These are phyloP conservation scores for Lachnellula suecica DNA, from an alignment of 2,329 filamentous ascomycete genomes.

Conservation along the genomic window DNA sequence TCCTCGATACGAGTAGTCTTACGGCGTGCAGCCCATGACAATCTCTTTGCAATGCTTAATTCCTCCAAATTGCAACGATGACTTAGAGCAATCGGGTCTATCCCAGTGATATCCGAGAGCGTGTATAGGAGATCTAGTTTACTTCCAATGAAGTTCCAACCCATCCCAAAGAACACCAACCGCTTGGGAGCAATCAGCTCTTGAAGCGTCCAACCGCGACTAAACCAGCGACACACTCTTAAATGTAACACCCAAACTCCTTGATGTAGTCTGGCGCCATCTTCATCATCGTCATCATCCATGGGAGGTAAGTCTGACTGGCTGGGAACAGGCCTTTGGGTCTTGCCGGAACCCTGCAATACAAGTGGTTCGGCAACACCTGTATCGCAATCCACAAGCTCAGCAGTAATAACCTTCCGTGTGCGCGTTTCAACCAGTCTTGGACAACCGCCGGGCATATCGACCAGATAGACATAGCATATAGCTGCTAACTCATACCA, in stretches of 20 bases:
- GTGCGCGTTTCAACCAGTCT: background rate
- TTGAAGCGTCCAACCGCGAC: background rate
- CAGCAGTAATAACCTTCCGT: background rate
- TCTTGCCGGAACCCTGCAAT: slow-evolving; percentile 8
- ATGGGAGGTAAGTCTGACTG: slow-evolving; percentile 3
- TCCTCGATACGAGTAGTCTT: slow-evolving; percentile 38
- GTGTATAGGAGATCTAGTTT: slow-evolving; percentile 3
- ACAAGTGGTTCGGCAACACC: slow-evolving; percentile 5
- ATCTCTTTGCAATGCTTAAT: slow-evolving; percentile 33
- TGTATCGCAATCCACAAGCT: background rate
- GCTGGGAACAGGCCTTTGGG: slow-evolving; percentile 3
- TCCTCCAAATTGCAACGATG: background rate
- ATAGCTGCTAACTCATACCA: slow-evolving; percentile 18
- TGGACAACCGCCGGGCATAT: slow-evolving; percentile 3
- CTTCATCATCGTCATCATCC: background rate
- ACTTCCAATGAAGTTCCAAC: slow-evolving; percentile 1
- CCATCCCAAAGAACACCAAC: background rate
- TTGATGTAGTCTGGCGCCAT: slow-evolving; percentile 5
- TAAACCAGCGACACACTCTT: background rate
- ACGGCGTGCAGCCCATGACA: slow-evolving; percentile 41
- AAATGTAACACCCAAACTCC: slow-evolving; percentile 1
- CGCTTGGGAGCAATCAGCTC: background rate
- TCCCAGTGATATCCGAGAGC: slow-evolving; percentile 8
- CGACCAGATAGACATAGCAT: slow-evolving; percentile 21
- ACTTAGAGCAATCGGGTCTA: slow-evolving; percentile 3